These are phyloP conservation scores for Metschnikowia kunwiensis DNA, from an alignment of 805 yeast species.

Conservation along the genomic window DNA sequence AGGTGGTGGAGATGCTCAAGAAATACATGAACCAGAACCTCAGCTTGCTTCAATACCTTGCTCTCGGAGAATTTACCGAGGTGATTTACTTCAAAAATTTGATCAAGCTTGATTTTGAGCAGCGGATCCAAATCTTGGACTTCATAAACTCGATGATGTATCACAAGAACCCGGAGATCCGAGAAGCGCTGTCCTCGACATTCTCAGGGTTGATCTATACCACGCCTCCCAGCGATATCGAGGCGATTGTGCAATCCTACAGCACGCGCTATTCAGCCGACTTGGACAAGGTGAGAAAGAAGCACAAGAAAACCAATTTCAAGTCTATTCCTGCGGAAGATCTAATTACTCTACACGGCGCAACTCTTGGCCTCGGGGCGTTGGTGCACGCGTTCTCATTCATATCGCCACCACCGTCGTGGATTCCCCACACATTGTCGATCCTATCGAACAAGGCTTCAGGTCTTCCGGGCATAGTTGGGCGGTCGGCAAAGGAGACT, in stretches of 20 bases:
- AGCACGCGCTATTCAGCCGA: slow-evolving; percentile 29
- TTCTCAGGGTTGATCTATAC: slow-evolving; percentile 79
- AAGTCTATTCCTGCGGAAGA: slow-evolving; percentile 39
- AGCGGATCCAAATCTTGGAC: slow-evolving; percentile 49
- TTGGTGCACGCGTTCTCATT: slow-evolving; percentile 88
- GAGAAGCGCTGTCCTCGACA: slow-evolving; percentile 69
- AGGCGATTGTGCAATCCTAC: slow-evolving; percentile 38
- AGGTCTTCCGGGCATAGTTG: slow-evolving; percentile 72
- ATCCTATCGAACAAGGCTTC: slow-evolving; percentile 68
- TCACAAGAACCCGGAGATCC: slow-evolving; percentile 66
- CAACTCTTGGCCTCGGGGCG: slow-evolving; percentile 85
- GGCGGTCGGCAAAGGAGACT: slow-evolving; percentile 77
- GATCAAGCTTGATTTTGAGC: slow-evolving; percentile 46
- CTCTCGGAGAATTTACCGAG: slow-evolving; percentile 68
- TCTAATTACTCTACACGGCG: slow-evolving; percentile 65
- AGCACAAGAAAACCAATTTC: slow-evolving; percentile 38
- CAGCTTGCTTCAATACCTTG: slow-evolving; percentile 50
- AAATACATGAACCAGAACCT: slow-evolving; percentile 30
- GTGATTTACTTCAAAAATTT: slow-evolving; percentile 68
- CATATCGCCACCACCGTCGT: slow-evolving; percentile 81
- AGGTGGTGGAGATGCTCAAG: slow-evolving; percentile 40
- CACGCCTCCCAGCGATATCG: slow-evolving; percentile 47
- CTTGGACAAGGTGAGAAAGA: slow-evolving; percentile 41
- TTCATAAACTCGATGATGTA: slow-evolving; percentile 53
- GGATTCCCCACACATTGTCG: slow-evolving; percentile 78